Evolutionary conservation across 1,284 basidiomycete species (phyloP), one percentile per base, ranked within the genome.

Genomic region (Kwoniella shivajii): DNA sequence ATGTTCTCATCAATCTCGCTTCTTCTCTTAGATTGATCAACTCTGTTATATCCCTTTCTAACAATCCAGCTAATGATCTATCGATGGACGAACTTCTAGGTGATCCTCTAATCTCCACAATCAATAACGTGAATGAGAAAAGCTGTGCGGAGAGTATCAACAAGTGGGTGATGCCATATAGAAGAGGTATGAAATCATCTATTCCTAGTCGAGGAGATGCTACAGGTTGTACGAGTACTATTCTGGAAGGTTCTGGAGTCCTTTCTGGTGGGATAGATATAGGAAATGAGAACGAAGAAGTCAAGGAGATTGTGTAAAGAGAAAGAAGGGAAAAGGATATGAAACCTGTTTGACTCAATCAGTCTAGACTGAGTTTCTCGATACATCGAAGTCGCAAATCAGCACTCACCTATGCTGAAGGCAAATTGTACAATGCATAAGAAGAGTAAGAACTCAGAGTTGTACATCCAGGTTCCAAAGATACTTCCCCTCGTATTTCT

Each of bases 41-140:
- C 33, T 51, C 50, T 20, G 16, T 51, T 33, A 51, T 51, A 34
- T 51, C 50, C 9, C 27, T 43, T n/a, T 51, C 50, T 31, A 51
- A 36, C n/a, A 51, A 22, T 7, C 50, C 50, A 6, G 41, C 29
- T 16, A 51, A 27, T 3, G 50, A 51, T n/a, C 31, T 42, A 36
- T 51, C 41, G 39, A 51, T 26, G 16, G 24, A 16, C 2, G 39
- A 43, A 18, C 33, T 33, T 30, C 31, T 33, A 10, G 41, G 29
- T 20, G 50, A 51, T 11, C 20, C 31, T 24, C 50, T 27, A 14
- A 51, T 51, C 20, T 51, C 50, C 5, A 34, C 6, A 3, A 51
- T 43, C 7, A 51, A 9, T 3, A 42, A 5, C 16, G 18, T 9
- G 39, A 43, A 36, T 26, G 50, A 26, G 2, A 41, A n/a, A 2